phyloP scores from a whole-genome alignment of 1,284 basidiomycete genomes.

The Abortiporus biennis region DNA sequence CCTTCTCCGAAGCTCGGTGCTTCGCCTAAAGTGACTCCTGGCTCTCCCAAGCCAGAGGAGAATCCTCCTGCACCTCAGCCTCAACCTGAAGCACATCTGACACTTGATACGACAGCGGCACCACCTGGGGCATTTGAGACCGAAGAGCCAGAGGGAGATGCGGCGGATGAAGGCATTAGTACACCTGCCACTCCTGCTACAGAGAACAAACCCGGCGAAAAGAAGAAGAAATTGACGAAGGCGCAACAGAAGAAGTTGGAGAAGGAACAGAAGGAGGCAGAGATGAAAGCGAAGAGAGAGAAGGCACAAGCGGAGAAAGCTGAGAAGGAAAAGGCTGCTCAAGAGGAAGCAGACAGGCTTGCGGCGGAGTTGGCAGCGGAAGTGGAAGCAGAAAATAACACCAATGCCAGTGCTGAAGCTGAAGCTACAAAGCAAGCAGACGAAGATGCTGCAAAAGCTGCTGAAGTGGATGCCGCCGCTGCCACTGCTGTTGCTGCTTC shows the following conservation, averaged over 20 bases:
- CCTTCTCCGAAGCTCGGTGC: not conserved
- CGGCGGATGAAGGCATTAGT: not conserved
- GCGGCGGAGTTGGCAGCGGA: constrained; percentile 8
- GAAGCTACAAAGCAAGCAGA: constrained; percentile 5
- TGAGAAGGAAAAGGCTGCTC: constrained; percentile 11
- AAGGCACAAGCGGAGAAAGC: constrained; percentile 3
- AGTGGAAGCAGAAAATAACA: constrained; percentile 7
- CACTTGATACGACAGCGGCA: not conserved
- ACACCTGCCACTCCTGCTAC: not conserved
- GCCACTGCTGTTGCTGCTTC: constrained; percentile 7
- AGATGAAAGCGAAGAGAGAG: constrained; percentile 2
- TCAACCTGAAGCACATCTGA: not conserved
- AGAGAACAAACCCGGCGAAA: constrained; percentile 2
- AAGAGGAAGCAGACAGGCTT: constrained; percentile 13
- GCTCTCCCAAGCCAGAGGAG: not conserved
- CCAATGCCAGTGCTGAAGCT: constrained; percentile 6
- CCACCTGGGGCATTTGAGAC: not conserved
- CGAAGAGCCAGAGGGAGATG: not conserved
- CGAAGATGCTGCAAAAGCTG: constrained; percentile 6
- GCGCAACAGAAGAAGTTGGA: not conserved
- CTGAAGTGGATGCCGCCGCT: constrained; percentile 2
- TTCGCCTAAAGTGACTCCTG: not conserved
- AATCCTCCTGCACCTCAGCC: not conserved
- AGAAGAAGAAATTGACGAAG: constrained; percentile 12
- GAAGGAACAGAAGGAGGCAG: constrained; percentile 2